Evolutionary conservation across 2,329 filamentous ascomycete genomes (phyloP).

Genomic region (Venturia aucupariae): DNA sequence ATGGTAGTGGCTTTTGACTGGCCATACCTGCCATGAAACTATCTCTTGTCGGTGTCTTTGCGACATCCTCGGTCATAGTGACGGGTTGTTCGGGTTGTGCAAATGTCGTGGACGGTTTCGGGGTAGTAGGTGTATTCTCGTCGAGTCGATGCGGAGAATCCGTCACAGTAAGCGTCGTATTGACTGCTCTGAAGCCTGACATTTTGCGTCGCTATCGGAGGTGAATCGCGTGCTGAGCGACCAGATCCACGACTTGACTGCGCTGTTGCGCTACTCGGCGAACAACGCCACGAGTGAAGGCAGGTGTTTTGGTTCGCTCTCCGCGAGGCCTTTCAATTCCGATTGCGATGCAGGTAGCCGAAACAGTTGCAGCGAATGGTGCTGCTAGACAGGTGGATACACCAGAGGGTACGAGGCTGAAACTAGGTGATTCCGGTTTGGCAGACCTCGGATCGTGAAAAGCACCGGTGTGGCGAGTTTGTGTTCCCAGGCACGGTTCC

Average conservation of each 20-base stretch:
- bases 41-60: conserved; percentile 55
- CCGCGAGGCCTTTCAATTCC: background rate
- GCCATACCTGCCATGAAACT: conserved; percentile 36
- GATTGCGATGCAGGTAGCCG: background rate
- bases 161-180: conserved; percentile 41
- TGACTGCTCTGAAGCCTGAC: conserved; percentile 53
- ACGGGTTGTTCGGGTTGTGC: conserved; percentile 22
- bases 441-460: conserved; percentile 1
- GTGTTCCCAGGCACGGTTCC: background rate
- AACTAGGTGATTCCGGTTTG: conserved; percentile 4
- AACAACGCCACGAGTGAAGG: background rate
- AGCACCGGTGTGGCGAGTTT: background rate
- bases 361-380: background rate
- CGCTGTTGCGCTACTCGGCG: background rate
- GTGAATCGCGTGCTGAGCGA: conserved; percentile 44
- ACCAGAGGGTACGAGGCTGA: background rate
- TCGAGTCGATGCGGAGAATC: conserved; percentile 29
- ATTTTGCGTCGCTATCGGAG: conserved; percentile 26
- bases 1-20: conserved; percentile 38
- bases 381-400: conserved; percentile 1
- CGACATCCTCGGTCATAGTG: conserved; percentile 29
- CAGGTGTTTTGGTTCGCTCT: background rate
- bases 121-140: conserved; percentile 48
- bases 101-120: conserved; percentile 36
- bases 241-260: conserved; percentile 47